Evolutionary conservation across 2,329 filamentous ascomycete genomes (phyloP).

Genomic region (Sporothrix inflata): DNA sequence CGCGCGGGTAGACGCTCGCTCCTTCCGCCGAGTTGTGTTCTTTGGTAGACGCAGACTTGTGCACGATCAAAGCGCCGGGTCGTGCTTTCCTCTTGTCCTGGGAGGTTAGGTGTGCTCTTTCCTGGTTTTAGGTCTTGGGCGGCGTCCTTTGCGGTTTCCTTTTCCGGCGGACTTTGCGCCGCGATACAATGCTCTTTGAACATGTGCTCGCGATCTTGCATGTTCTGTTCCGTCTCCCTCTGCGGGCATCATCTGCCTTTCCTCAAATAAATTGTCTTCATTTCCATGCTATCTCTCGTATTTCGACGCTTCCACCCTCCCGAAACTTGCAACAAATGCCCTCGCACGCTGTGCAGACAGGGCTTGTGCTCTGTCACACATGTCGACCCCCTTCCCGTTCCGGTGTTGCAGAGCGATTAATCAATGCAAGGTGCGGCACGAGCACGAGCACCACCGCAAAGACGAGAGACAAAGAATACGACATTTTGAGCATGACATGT

Average conservation of each 20-base stretch:
- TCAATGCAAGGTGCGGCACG: slow-evolving; percentile 13
- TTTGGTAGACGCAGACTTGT: neutral
- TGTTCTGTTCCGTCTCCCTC: neutral
- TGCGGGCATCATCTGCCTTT: neutral
- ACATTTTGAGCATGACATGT: neutral
- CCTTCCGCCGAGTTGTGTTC: neutral
- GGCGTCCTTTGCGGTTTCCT: slow-evolving; percentile 10
- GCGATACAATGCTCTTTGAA: neutral
- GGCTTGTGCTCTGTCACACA: neutral
- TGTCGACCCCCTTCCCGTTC: slow-evolving; percentile 4
- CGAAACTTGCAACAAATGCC: neutral
- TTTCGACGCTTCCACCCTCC: neutral
- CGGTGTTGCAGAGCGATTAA: neutral
- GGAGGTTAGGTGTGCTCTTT: slow-evolving; percentile 9
- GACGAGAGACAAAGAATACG: neutral
- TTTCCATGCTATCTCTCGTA: neutral
- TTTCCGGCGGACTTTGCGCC: neutral
- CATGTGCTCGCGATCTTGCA: neutral
- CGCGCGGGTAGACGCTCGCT: neutral
- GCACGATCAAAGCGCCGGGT: neutral
- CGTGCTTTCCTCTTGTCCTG: slow-evolving; percentile 6
- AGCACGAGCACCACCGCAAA: neutral
- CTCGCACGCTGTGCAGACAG: slow-evolving; percentile 1
- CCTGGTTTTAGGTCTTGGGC: neutral
- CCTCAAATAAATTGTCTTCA: neutral